phyloP scores from a whole-genome alignment of 1,139 yeast genomes.

The Candida albicans region DNA sequence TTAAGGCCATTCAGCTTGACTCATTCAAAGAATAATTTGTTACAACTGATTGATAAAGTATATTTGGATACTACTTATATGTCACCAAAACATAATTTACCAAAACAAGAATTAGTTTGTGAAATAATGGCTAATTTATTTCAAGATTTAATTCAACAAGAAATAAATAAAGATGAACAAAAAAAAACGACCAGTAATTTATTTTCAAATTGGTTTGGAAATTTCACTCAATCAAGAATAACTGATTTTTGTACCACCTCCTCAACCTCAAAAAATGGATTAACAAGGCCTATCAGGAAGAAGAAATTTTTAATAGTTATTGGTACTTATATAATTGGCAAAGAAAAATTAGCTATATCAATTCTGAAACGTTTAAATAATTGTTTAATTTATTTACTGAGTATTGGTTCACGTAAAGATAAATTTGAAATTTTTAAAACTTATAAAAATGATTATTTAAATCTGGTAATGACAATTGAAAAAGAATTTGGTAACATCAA shows the following conservation, averaged over 20 bases:
- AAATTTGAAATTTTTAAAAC: slow-evolving; percentile 43
- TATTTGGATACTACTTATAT: slow-evolving; percentile 90
- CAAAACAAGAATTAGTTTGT: slow-evolving; percentile 72
- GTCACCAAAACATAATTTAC: slow-evolving; percentile 72
- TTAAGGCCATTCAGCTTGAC: slow-evolving; percentile 33
- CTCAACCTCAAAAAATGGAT: slow-evolving; percentile 1
- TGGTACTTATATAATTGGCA: slow-evolving; percentile 93
- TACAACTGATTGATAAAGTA: slow-evolving; percentile 43
- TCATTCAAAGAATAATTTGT: slow-evolving; percentile 4
- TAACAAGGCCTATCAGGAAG: slow-evolving; percentile 18
- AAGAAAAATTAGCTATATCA: slow-evolving; percentile 76
- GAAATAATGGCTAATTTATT: slow-evolving; percentile 57
- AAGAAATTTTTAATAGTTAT: slow-evolving; percentile 60
- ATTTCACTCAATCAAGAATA: slow-evolving; percentile 38
- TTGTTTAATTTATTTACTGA: slow-evolving; percentile 51
- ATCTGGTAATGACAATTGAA: slow-evolving; percentile 26
- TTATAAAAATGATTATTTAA: slow-evolving; percentile 34
- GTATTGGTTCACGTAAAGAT: slow-evolving; percentile 49
- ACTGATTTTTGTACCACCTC: slow-evolving; percentile 37
- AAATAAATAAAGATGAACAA: no score
- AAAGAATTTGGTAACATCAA: slow-evolving; percentile 28
- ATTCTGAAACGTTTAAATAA: slow-evolving; percentile 55
- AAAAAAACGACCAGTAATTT: slow-evolving; percentile 21
- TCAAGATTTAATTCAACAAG: slow-evolving; percentile 30
- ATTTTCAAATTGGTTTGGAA: slow-evolving; percentile 41